Base-by-base conservation (phyloP, 768 basidiomycete species). In the Lactarius quietus region DNA sequence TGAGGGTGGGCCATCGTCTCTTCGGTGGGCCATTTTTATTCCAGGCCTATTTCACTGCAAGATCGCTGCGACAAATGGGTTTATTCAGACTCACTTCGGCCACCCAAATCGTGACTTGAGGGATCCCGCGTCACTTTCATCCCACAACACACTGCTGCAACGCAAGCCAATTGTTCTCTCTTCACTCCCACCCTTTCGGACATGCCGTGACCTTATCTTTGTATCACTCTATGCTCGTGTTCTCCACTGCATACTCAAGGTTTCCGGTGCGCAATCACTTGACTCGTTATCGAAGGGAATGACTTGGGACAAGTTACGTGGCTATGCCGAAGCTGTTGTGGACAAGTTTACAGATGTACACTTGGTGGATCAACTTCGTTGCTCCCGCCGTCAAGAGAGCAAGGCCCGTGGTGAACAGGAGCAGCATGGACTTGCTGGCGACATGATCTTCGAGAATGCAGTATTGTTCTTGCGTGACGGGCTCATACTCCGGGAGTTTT, bases 181-280 rank as follows among this genome's bases (percentile, higher is more conserved):
- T 29, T 74, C 72, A 0, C 66, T 75, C n/a, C 17, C 74, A 72
- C 71, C 75, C 18, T 74, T 73, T 63, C 72, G 72, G 28, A 73
- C 71, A 3, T 72, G 71, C 35, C 71, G 74, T 3, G 74, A 75
- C 57, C 68, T 75, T 5, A 71, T 73, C 57, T 72, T 74, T 56
- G 69, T 72, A 23, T 75, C 74, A 0, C 71, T 76, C 6, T 73
- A 72, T 58, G 71, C 72, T 0, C 71, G 74, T 20, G 62, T 74
- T 10, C 66, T 75, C 2, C 70, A 73, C 53, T 74, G 73, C 48
- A 66, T 76, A 0, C 26, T 39, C 8, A 23, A 17, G 15, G 52
- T 39, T 52, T 48, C 29, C 14, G 18, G 8, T 6, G 15, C 18
- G n/a, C 3, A 2, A 36, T 36, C 36, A 9, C 36, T 36, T 36